phyloP scores from a whole-genome alignment of 768 basidiomycete genomes.

The Obba rivulosa region DNA sequence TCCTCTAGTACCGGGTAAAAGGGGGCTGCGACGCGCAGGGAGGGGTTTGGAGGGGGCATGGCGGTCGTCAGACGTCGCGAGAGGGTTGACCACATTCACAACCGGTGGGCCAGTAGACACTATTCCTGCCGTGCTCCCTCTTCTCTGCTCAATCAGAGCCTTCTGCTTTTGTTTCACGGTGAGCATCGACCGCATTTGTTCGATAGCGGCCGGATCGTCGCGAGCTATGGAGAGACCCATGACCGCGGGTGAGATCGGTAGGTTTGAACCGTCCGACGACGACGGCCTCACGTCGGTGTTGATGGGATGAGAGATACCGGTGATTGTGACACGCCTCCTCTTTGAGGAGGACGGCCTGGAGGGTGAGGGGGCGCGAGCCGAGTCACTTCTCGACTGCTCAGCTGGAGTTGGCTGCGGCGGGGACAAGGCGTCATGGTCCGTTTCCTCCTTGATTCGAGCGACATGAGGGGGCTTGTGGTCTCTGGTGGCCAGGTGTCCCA shows the following conservation, averaged over 20 bases:
- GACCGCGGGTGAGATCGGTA: constrained; percentile 59
- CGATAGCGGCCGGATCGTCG: constrained; percentile 54
- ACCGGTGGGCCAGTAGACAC: constrained; percentile 18
- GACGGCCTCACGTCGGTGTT: constrained; percentile 46
- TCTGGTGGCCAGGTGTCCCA: constrained; percentile 18
- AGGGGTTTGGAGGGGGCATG: neutral
- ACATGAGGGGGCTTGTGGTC: constrained; percentile 41
- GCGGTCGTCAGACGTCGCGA: constrained; percentile 6
- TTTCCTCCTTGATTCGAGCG: constrained; percentile 59
- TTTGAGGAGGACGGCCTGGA: constrained; percentile 39
- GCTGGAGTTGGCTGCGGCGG: constrained; percentile 15
- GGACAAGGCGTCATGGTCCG: constrained; percentile 43
- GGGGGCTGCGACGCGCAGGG: constrained; percentile 34
- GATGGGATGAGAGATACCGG: constrained; percentile 50
- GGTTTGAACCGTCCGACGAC: constrained; percentile 28
- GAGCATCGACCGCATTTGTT: constrained; percentile 59
- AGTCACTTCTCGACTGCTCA: constrained; percentile 1
- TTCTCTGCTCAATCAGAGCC: constrained; percentile 62
- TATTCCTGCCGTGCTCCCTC: constrained; percentile 45
- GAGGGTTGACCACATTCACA: constrained; percentile 20
- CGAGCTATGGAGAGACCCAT: constrained; percentile 50
- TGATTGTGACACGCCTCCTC: constrained; percentile 69
- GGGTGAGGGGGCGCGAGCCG: constrained; percentile 31
- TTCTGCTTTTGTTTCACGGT: constrained; percentile 68
- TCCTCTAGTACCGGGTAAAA: constrained; percentile 18